Conservation (phyloP, 2,329 filamentous ascomycete species). For the Scortechinia acanthostroma region DNA sequence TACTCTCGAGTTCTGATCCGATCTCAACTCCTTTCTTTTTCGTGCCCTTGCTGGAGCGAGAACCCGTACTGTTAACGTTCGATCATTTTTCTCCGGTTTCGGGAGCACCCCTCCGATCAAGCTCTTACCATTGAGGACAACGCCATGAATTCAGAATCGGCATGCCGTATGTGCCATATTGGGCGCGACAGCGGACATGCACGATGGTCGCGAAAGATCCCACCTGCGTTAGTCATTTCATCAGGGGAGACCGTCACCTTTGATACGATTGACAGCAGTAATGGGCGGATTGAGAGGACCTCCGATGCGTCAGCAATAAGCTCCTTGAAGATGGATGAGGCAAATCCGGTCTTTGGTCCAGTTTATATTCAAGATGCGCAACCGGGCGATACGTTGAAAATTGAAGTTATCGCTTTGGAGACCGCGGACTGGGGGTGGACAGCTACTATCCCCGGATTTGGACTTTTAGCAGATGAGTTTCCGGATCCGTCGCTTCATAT, state of each 20-base stretch:
- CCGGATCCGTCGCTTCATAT: conserved; percentile 33
- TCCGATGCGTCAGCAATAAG: conserved; percentile 28
- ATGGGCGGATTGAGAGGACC: conserved; percentile 35
- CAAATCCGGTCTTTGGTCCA: conserved; percentile 41
- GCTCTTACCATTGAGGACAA: too few relatives aligned
- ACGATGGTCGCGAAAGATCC: conserved; percentile 36
- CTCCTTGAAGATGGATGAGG: conserved; percentile 27
- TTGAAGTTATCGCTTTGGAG: conserved; percentile 36
- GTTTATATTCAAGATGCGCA: conserved; percentile 36
- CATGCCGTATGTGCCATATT: too few relatives aligned
- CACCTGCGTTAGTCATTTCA: conserved; percentile 33
- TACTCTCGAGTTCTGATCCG: too few relatives aligned
- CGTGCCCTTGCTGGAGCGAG: too few relatives aligned
- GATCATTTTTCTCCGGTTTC: too few relatives aligned
- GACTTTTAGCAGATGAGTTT: conserved; percentile 38
- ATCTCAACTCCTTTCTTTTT: too few relatives aligned
- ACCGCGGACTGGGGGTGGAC: conserved; percentile 41
- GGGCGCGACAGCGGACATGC: conserved; percentile 18
- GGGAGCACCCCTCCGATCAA: too few relatives aligned
- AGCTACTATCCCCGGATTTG: conserved; percentile 38
- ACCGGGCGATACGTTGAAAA: conserved; percentile 40
- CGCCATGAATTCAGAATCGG: too few relatives aligned
- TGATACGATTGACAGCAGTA: conserved; percentile 38
- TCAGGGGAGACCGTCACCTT: conserved; percentile 38
- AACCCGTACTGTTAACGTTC: too few relatives aligned